Percentiles rank a stretch among this genome's conserved stretches.
phyloP scores from a whole-genome alignment of 371 early-diverging fungal species.

The Rhizopus stolonifer region DNA sequence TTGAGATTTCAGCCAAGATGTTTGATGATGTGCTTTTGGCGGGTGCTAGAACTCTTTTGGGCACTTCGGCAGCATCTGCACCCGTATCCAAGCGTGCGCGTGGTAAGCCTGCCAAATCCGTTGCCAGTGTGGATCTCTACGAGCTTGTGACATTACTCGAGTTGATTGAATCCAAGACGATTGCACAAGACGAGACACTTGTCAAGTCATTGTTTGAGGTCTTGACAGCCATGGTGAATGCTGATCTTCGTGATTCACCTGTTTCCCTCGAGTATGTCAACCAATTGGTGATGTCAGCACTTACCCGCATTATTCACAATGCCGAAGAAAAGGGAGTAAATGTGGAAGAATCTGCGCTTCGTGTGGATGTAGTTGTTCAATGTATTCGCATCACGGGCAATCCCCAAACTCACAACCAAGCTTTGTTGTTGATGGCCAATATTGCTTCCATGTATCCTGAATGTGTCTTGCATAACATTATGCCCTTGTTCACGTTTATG shows the following conservation, averaged over 20 bases:
- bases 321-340: slow-evolving; percentile 45
- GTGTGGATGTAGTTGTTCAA: slow-evolving; percentile 87
- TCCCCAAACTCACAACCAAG: slow-evolving; percentile 93
- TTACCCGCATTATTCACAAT: slow-evolving; percentile 66
- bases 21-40: slow-evolving; percentile 26
- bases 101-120: slow-evolving; percentile 10
- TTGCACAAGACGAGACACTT: slow-evolving; percentile 47
- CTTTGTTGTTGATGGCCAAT: slow-evolving; percentile 85
- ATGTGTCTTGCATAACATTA: slow-evolving; percentile 86
- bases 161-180: slow-evolving; percentile 62
- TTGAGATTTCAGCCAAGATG: slow-evolving; percentile 57
- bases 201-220: slow-evolving; percentile 75
- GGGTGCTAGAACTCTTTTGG: slow-evolving; percentile 28
- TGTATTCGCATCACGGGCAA: slow-evolving; percentile 88
- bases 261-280: slow-evolving; percentile 84
- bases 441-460: slow-evolving; percentile 83
- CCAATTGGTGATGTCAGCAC: slow-evolving; percentile 78
- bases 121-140: slow-evolving; percentile 39
- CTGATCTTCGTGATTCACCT: slow-evolving; percentile 53
- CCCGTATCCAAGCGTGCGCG: slow-evolving; percentile 37
- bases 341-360: slow-evolving; percentile 53
- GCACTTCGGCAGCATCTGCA: slow-evolving; percentile 2
- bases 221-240: slow-evolving; percentile 67
- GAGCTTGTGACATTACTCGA: slow-evolving; percentile 70
- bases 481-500: slow-evolving; percentile 98